Evolutionary conservation across 2,329 filamentous ascomycete species (phyloP), one percentile per base, ranked within the genome.

Genomic region (Fusarium clavum): DNA sequence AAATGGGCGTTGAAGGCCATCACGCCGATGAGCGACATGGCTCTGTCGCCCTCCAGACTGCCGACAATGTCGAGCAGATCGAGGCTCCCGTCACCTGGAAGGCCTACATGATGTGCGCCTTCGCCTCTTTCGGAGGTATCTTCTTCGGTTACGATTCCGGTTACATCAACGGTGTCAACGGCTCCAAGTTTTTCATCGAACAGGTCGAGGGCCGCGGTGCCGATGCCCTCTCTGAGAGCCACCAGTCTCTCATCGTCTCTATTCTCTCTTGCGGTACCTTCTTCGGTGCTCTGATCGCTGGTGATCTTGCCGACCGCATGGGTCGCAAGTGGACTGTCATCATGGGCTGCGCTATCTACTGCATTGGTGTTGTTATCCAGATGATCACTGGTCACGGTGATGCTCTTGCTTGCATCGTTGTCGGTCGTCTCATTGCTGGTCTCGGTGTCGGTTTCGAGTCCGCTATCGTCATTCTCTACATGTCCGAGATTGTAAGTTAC

Each of bases 91-190:
- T 92, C 73, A 92, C 90, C 70, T 81, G 87, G 80, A 89, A 90
- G 83, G 90, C 90, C 59, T 92, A 92, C 79, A 67, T 91, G 53
- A 86, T 92, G 77, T 92, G 90, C 79, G 90, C 88, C 70, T 92
- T 92, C 70, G 90, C 90, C 64, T 88, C 90, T 34, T 91, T 92
- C 66, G 90, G 90, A 75, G 90, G 88, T 79, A 91, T 93, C 81
- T 91, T 93, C 83, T 92, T 93, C 81, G 92, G 92, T 52, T 94
- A 92, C 80, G 92, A 94, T 76, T 92, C 91, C 44, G 92, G 91
- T 73, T 92, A 92, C 81, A 92, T 92, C 83, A 89, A 88, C 78
- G 89, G 89, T 77, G 88, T 91, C 63, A 81, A 87, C 43, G 87
- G 83, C 72, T 82, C 84, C 70, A 43, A 76, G 14, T 80, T 81